phyloP scores from a whole-genome alignment of 306 rosid species.

The Notholithocarpus densiflorus region DNA sequence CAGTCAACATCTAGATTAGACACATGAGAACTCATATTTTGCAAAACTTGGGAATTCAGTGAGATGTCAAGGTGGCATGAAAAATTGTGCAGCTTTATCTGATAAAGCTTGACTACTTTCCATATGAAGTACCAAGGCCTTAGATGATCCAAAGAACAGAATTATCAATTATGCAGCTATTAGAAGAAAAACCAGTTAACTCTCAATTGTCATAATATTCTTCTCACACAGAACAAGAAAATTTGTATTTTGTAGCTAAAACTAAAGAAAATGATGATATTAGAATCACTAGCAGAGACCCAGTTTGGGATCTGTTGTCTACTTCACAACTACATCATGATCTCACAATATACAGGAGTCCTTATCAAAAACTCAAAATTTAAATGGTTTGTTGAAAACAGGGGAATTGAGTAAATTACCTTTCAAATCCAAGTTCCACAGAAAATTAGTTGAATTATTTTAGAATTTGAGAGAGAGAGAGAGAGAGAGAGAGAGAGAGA shows the following conservation, averaged over 20 bases:
- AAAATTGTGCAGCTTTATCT: neutral
- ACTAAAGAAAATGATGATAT: neutral
- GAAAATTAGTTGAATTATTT: neutral
- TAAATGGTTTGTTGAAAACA: neutral
- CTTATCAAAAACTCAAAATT: neutral
- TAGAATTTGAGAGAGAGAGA: neutral
- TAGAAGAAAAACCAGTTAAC: neutral
- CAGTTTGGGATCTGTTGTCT: constrained; percentile 32
- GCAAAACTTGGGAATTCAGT: neutral
- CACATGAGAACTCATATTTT: neutral
- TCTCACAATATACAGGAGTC: neutral
- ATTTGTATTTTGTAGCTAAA: neutral
- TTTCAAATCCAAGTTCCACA: constrained; percentile 3
- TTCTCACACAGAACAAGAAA: neutral
- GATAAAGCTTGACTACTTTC: neutral
- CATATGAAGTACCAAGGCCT: neutral
- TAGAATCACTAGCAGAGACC: constrained; percentile 6
- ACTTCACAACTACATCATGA: neutral
- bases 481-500: neutral
- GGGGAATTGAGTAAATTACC: constrained; percentile 3
- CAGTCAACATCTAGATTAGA: neutral
- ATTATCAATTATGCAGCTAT: constrained; percentile 1
- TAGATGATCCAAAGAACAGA: neutral
- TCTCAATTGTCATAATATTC: neutral
- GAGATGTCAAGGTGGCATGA: neutral